Evolutionary conservation across 2,329 filamentous ascomycete species (phyloP), one percentile per base, ranked within the genome.

Genomic region (Juglanconis juglandina): DNA sequence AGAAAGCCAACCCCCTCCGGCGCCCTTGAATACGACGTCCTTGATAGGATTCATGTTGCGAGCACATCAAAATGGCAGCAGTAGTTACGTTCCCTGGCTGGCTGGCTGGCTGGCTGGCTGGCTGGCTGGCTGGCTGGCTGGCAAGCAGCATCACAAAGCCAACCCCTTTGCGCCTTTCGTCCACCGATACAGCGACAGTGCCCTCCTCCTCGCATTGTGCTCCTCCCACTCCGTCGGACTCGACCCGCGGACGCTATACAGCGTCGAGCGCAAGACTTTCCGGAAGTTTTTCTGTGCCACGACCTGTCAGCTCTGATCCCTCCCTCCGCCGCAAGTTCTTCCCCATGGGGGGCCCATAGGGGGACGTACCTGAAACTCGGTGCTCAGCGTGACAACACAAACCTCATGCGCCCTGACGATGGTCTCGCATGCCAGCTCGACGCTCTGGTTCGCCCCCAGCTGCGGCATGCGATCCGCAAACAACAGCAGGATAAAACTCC

Each of bases 131-230:
- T 24, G 24, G 24, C 24, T 24, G 24, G 24, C 24, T 47, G 14
- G 4, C 41, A 6, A 14, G 0, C 47, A 34, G 17, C 10, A 34
- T 68, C 56, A 74, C 50, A 75, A 56, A 2, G 68, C 73, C 42
- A 76, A 49, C 0, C 73, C 73, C 35, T 69, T 73, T 5, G 72
- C 71, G 0, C 73, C 73, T 53, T 68, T 71, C 2, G 73, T 82
- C 81, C 81, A 83, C 49, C 80, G 75, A 64, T 84, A 84, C 49
- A 83, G 68, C 5, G 80, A 81, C n/a, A 84, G 71, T 60, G 81
- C 80, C 58, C 79, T 72, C 11, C 80, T 72, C 66, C 74, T 73
- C 60, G 72, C 80, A 71, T 73, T 71, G 51, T 76, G 75, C 66
- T 80, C 77, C 52, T 77, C 76, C 66, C 72, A 73, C 30, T 76